Base-by-base conservation (phyloP, 1,139 yeast genomes). In the Lodderomyces margitis region DNA sequence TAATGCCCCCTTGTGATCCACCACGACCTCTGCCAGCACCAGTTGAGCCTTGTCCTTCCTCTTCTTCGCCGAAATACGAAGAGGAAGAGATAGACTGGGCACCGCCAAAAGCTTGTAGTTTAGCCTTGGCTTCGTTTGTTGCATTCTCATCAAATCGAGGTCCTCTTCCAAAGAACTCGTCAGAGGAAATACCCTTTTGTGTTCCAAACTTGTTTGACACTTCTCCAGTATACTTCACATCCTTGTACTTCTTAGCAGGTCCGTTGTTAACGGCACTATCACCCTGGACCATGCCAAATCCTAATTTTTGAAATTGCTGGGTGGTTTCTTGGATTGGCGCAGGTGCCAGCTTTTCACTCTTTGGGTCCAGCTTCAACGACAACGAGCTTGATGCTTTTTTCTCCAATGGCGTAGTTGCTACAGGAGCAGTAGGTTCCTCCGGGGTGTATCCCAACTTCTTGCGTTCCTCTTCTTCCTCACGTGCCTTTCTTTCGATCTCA, bases 181-280 rank as follows among this genome's bases (percentile, higher is more conserved):
- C 98, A 0, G 97, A 89, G 0, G 98, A 91, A 50, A 92, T 94
- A 42, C 91, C 96, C 74, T 88, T 92, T 62, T 91, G 97, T 33
- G 71, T 69, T 43, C 97, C 98, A 62, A 76, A 92, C 64, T 89
- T 87, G 57, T 75, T 78, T 34, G 78, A 78, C 24, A 84, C 85
- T 51, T 82, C 83, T 34, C 92, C 92, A 1, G 88, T 80, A 59
- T 83, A 77, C 48, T 66, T 63, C 49, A 74, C 68, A 59, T 79
- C 83, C 50, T 75, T 73, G 49, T 68, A 67, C 44, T 64, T 61
- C 50, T 70, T 68, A 11, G 63, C 51, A 19, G 67, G 58, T 30
- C 62, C 59, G 11, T 69, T 56, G 16, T 63, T 55, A 12, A 66
- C 55, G 19, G 55, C 62, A 46, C 68, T 66, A 12, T 59, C 62